Evolutionary conservation across 2,329 filamentous ascomycete genomes (phyloP), one percentile per base, ranked within the genome.

Genomic region (Cytospora schulzeri): DNA sequence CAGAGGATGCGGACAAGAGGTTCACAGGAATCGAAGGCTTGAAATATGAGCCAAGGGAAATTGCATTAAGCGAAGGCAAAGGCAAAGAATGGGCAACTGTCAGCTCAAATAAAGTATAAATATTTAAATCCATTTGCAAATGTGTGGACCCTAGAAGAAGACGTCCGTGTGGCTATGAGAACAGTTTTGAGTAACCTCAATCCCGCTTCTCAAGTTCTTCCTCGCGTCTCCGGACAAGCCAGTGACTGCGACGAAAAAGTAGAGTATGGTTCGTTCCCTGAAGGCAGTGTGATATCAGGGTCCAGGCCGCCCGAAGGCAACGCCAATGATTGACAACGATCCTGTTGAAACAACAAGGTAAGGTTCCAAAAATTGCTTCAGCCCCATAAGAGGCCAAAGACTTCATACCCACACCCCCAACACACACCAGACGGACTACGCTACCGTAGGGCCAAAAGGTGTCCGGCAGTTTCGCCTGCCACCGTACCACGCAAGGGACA

Each of bases 231-330:
- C n/a, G n/a, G 45, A 24, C 45, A 48, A 48, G 45, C 45, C 45
- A 24, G 45, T 14, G 45, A 48, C 11, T 48, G 45, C 45, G 24
- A 48, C 11, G 45, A 48, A 48, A 48, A 48, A 48, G n/a, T 12
- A 48, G n/a, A 24, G 4, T 22, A n/a, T 24, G 24, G n/a, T 48
- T 48, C 45, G 45, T 11, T 12, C 45, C 45, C 45, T 48, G 45
- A 48, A 48, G 45, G 45, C 45, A 48, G 45, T 48, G 45, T 48
- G n/a, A 48, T 48, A 48, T 22, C 45, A 48, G 45, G n/a, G 45
- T 11, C 45, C 45, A 48, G 45, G 45, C 45, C 45, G 45, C 45
- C 45, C 45, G 45, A 24, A 24, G 45, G 45, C 45, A 48, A 22
- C 45, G 45, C 45, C 45, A 3, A 48, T 22, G 45, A 12, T 4